Conservation (phyloP, 305 asterid genomes). For the Withania somnifera region DNA sequence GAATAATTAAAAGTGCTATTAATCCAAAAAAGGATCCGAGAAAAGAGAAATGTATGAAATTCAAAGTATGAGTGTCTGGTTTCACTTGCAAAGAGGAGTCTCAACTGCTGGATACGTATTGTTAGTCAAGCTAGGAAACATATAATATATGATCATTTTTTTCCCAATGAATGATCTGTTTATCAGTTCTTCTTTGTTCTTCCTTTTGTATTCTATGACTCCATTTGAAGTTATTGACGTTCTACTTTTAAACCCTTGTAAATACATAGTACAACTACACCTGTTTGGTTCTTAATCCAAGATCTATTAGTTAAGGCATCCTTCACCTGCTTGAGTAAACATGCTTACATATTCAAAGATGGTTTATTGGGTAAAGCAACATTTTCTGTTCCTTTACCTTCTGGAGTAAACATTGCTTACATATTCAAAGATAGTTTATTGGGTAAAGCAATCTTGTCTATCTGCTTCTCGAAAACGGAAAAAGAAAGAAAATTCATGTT, state of each 20-base stretch:
- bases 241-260: neutral
- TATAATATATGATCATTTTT: neutral
- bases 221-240: neutral
- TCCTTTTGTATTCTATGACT: neutral
- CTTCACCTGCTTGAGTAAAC: no score
- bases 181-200: neutral
- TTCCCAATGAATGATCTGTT: neutral
- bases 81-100: neutral
- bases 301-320: no score
- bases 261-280: neutral
- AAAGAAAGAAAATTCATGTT: neutral
- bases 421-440: neutral
- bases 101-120: neutral
- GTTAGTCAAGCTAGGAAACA: neutral
- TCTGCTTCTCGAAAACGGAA: neutral
- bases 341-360: no score
- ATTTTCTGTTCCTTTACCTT: no score
- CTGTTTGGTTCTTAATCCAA: neutral
- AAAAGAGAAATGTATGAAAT: neutral
- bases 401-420: neutral
- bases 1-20: no score
- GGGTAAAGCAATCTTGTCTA: neutral
- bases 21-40: no score
- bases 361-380: no score
- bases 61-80: neutral